Base-by-base conservation (phyloP, 306 rosid species). In the Prunus kanzakura region DNA sequence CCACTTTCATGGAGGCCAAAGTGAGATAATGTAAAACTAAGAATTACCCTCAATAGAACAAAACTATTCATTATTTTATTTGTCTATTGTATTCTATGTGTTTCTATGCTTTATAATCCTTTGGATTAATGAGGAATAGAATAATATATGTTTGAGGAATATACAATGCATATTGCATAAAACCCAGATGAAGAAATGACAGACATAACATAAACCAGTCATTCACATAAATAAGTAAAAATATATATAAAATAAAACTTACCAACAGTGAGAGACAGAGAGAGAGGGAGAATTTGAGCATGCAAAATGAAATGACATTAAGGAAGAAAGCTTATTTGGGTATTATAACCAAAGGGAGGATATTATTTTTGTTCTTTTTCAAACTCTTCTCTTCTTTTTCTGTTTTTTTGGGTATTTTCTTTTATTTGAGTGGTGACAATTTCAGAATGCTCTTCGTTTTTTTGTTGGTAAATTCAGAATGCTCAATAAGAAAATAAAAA, bases 121-220 rank as follows among this genome's bases (percentile, higher is more conserved):
- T 20, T 29, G 4, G 67, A 41, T 58, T 72, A 23, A 72, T 23
- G n/a, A 25, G 41, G 29, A 2, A 58, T 38, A 38, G 23, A 56
- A 38, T 57, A 57, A 4, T 43, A 72, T 58, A 58, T 41, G 67
- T 72, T 32, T 72, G 18, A 38, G 57, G 77, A 68, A 58, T 69
- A 64, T 71, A 56, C 57, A 72, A 81, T 47, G 76, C 78, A 77
- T 81, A 75, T 80, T 45, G 76, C 76, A 82, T 80, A 76, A 81
- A 84, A 85, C 81, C 81, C 84, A 81, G 82, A 78, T 80, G 82
- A 86, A 80, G 86, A 79, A 62, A 91, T 68, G 86, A 76, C 61
- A 75, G 73, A 76, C 66, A 20, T 76, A 69, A 63, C 85, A 82
- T 55, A 72, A 9, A 71, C 75, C 75, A 32, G 25, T 35, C 35